Evolutionary conservation across 2,329 filamentous ascomycete genomes (phyloP), one percentile per base, ranked within the genome.

Genomic region (Colletotrichum karsti): DNA sequence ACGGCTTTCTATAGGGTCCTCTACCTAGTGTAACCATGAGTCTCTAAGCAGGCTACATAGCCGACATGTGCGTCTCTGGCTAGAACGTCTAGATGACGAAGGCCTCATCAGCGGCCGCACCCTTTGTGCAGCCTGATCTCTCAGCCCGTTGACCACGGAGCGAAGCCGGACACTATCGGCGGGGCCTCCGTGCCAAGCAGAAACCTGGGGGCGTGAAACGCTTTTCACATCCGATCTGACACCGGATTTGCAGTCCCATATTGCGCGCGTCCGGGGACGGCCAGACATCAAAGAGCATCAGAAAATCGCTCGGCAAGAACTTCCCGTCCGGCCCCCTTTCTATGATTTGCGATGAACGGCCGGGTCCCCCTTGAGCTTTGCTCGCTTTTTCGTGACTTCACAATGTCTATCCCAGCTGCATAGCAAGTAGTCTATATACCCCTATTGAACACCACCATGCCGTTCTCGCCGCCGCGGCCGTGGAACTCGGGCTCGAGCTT

Each of bases 401-500:
- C 57, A 24, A 63, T 15, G 24, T 28, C 30, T 22, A 26, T 46
- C 12, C 41, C 22, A n/a, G 13, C 20, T 24, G 18, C 41, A 26
- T 41, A n/a, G 20, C 26, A 20, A 60, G 24, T 54, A 12, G 26
- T 53, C 39, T 68, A 98, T 74, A 99, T 95, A 12, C 96, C 96
- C 75, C 96, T 89, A 80, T 99, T 98, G 81, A 99, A 98, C 78
- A 97, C 93, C n/a, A 99, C 93, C 83, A 94, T 85, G 0, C 93
- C 95, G 61, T 88, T 88, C 71, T 91, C 88, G 1, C 95, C 95
- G 33, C 94, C 95, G 63, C 88, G 88, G 7, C 90, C 91, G 81
- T 91, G 92, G 78, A 99, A 98, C 80, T 97, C 93, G 70, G 92
- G 85, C 85, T 98, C 96, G 63, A 99, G 82, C 56, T 84, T 90